A percentile compares a stretch with the other conserved stretches of the same genome.
Evolutionary conservation across 2,329 filamentous ascomycete genomes (phyloP).

Genomic region (Botrytis porri): DNA sequence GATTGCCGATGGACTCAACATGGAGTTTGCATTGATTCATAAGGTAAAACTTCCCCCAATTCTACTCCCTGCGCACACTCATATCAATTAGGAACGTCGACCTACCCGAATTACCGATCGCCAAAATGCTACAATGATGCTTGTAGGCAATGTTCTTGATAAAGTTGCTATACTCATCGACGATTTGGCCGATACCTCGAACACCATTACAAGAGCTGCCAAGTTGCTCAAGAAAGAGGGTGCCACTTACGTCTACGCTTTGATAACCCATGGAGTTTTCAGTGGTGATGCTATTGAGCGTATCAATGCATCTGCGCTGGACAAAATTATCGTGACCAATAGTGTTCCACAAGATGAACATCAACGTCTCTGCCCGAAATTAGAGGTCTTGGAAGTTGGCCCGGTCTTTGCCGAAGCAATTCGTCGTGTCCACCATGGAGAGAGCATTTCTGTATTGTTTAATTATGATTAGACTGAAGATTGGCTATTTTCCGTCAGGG

Average conservation of each 20-base stretch:
- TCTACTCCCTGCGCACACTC: slow-evolving; percentile 38
- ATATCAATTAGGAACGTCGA: slow-evolving; percentile 68
- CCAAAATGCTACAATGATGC: slow-evolving; percentile 92
- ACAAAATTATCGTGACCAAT: slow-evolving; percentile 94
- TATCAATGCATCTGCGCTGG: slow-evolving; percentile 88
- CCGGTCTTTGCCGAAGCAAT: slow-evolving; percentile 94
- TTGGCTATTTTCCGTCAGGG: slow-evolving; percentile 12
- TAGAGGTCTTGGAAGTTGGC: slow-evolving; percentile 88
- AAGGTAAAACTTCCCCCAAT: slow-evolving; percentile 61
- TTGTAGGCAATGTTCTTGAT: slow-evolving; percentile 80
- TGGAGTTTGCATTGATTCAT: slow-evolving; percentile 97
- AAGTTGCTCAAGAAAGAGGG: slow-evolving; percentile 97
- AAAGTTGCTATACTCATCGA: slow-evolving; percentile 88
- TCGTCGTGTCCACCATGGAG: slow-evolving; percentile 91
- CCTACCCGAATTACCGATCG: slow-evolving; percentile 84
- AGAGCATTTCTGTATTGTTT: slow-evolving; percentile 63
- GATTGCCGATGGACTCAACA: slow-evolving; percentile 87
- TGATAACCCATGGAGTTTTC: slow-evolving; percentile 92
- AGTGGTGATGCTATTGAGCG: slow-evolving; percentile 92
- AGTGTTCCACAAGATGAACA: slow-evolving; percentile 88
- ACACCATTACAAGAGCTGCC: slow-evolving; percentile 93
- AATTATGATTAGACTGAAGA: slow-evolving; percentile 19
- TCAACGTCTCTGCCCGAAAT: slow-evolving; percentile 72
- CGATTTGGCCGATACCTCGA: slow-evolving; percentile 91
- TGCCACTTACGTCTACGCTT: slow-evolving; percentile 83